Evolutionary conservation across 805 yeast species (phyloP), one percentile per base, ranked within the genome.

Genomic region (Saccharomycopsis vini): DNA sequence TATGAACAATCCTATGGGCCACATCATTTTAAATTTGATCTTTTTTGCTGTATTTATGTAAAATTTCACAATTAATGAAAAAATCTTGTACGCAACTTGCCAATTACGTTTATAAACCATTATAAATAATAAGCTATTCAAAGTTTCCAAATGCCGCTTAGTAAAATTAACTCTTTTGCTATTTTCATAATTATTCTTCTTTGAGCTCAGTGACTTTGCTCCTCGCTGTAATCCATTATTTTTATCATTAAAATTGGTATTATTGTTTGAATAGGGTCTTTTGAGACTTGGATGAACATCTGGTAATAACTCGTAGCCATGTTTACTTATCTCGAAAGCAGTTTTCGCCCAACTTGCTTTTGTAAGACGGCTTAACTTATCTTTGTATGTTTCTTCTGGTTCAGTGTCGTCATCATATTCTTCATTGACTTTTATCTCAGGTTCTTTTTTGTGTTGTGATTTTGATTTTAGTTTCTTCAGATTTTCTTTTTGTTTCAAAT

Each of bases 1-100:
- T 15, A 46, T 40, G 16, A 36, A 31, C 16, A 46, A 18, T 15
- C 47, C 50, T 3, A 46, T 32, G 12, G 50, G 47, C 50, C 50
- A 46, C 10, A 43, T 26, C 9, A 19, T 15, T n/a, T 31, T 22
- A 24, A 46, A 46, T 18, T 33, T 18, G n/a, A 45, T 31, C n/a
- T 22, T 20, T 18, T 19, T 35, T 6, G 10, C 23, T 10, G 13
- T 15, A 19, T 10, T 9, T 10, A 35, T 24, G 30, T 44, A 38
- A 18, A 43, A n/a, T 19, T 39, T 35, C 34, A 47, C 32, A 16
- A 47, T 16, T 16, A 40, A 16, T 15, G 41, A 38, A 37, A 29
- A 43, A 13, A 41, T 26, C 19, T 38, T 41, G 28, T 40, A 47
- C 5, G 50, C 48, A 19, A 33, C 43, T 13, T 20, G 16, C 41